phyloP scores from a whole-genome alignment of 805 yeast genomes.

The Wickerhamiella brachini region DNA sequence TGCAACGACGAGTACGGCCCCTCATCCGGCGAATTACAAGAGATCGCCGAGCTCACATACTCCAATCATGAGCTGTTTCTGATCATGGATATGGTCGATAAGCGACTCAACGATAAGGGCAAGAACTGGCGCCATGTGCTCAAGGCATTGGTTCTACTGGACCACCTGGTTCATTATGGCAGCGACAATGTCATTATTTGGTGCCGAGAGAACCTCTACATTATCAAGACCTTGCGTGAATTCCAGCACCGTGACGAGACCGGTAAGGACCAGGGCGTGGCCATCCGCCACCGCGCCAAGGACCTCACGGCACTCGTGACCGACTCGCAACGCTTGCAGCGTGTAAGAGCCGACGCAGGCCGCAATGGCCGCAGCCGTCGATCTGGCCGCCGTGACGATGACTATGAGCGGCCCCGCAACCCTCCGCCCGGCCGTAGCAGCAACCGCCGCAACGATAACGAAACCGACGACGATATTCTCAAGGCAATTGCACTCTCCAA shows the following conservation, averaged over 20 bases:
- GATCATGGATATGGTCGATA: conserved; percentile 87
- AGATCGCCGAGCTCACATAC: conserved; percentile 60
- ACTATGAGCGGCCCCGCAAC: conserved; percentile 16
- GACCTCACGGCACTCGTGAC: conserved; percentile 67
- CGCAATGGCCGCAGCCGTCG: conserved; percentile 12
- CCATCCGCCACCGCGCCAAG: conserved; percentile 78
- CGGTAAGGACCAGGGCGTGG: conserved; percentile 76
- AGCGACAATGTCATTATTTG: conserved; percentile 80
- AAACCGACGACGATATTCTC: conserved; percentile 58
- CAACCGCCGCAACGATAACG: conserved; percentile 20
- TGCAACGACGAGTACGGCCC: conserved; percentile 81
- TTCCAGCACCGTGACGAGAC: conserved; percentile 69
- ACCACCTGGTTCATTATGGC: conserved; percentile 73
- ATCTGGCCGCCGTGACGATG: conserved; percentile 2
- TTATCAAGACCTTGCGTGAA: conserved; percentile 81
- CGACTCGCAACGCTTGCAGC: conserved; percentile 67
- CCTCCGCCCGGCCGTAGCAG: conserved; percentile 10
- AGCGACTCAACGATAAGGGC: conserved; percentile 87
- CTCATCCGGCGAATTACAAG: conserved; percentile 68
- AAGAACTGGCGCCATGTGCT: conserved; percentile 96
- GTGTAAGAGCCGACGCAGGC: conserved; percentile 39
- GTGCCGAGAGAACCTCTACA: conserved; percentile 79
- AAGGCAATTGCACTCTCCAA: conserved; percentile 70
- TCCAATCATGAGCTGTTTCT: conserved; percentile 65
- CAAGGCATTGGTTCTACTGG: conserved; percentile 78